phyloP scores from a whole-genome alignment of 2,329 filamentous ascomycete genomes.

The Cladobotryum mycophilum region DNA sequence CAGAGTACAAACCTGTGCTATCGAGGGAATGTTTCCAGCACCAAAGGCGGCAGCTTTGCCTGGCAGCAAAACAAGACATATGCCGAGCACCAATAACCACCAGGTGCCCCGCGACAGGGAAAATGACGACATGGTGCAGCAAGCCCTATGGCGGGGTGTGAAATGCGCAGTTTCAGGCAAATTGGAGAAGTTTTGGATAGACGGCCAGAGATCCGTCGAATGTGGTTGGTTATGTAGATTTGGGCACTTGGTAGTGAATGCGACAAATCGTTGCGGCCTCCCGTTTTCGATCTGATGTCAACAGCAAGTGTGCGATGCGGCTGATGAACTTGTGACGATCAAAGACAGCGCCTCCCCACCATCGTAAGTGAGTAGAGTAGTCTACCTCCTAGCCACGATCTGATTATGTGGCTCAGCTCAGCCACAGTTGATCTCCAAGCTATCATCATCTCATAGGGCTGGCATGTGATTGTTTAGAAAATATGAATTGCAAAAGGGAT shows the following conservation, averaged over 20 bases:
- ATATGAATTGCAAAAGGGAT: too few relatives aligned
- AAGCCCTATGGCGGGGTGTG: too few relatives aligned
- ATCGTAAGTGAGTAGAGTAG: neutral
- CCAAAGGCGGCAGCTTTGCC: constrained; percentile 56
- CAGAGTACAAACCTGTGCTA: constrained; percentile 36
- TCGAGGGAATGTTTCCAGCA: constrained; percentile 66
- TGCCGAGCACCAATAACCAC: constrained; percentile 46
- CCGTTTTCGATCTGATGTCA: neutral
- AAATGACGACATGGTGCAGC: constrained; percentile 40
- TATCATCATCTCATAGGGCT: too few relatives aligned
- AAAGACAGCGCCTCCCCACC: neutral
- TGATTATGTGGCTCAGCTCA: neutral
- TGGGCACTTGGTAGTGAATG: neutral
- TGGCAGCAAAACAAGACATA: constrained; percentile 53
- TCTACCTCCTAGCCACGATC: neutral
- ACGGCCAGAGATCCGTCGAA: too few relatives aligned
- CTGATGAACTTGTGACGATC: neutral
- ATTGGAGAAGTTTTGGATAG: neutral
- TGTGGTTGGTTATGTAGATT: neutral
- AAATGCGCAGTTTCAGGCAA: neutral
- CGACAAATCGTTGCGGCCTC: constrained; percentile 5
- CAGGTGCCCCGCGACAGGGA: constrained; percentile 41
- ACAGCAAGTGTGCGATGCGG: neutral
- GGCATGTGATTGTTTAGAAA: too few relatives aligned
- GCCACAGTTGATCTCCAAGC: neutral